A percentile compares a stretch with the other conserved stretches of the same genome.
Evolutionary conservation across 2,329 filamentous ascomycete species (phyloP).

Genomic region (Macrophomina phaseolina): DNA sequence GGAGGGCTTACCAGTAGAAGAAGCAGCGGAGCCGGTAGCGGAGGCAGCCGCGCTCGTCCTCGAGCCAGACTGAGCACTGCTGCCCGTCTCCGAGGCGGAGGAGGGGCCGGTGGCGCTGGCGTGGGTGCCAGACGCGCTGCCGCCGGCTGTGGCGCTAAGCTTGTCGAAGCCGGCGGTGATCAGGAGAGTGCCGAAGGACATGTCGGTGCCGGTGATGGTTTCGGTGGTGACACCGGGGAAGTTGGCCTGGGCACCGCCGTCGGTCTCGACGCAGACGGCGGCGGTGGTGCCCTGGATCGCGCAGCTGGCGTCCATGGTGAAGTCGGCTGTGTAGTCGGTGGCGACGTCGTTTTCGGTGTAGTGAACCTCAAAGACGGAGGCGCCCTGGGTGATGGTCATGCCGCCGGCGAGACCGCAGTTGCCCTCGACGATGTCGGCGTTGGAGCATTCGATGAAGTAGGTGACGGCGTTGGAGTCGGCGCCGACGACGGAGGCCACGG

Average conservation of each 20-base stretch:
- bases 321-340: constrained; percentile 25
- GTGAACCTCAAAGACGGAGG: background rate
- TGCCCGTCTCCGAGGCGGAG: background rate
- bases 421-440: constrained; percentile 26
- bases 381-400: background rate
- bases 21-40: background rate
- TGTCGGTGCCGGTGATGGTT: constrained; percentile 28
- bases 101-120: background rate
- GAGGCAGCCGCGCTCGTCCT: constrained; percentile 1
- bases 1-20: background rate
- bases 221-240: constrained; percentile 34
- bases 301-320: constrained; percentile 35
- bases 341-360: constrained; percentile 27
- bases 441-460: constrained; percentile 29
- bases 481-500: constrained; percentile 19
- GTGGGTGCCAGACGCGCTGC: background rate
- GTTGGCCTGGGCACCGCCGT: constrained; percentile 36
- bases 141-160: constrained; percentile 16
- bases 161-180: constrained; percentile 30
- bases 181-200: constrained; percentile 24
- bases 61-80: constrained; percentile 10
- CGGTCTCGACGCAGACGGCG: constrained; percentile 35
- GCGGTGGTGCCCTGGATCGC: constrained; percentile 26
- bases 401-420: constrained; percentile 25
- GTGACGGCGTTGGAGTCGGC: constrained; percentile 27